Evolutionary conservation across 345 rosid species (phyloP), one percentile per base, ranked within the genome.

Genomic region (Streptanthus diversifolius): DNA sequence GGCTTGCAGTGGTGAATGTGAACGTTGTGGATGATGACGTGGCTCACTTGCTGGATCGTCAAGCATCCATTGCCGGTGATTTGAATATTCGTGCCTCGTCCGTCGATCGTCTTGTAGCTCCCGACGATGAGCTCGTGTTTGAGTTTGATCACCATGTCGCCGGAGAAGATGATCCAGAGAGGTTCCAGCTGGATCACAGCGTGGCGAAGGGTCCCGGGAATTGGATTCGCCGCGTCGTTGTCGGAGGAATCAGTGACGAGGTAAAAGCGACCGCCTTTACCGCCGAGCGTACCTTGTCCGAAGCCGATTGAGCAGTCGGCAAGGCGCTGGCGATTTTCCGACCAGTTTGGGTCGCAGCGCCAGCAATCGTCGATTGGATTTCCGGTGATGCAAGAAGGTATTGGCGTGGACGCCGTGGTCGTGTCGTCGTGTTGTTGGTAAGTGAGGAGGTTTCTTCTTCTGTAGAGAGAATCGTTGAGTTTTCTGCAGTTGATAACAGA

Each of bases 181-280:
- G 99, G 98, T 19, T 84, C 91, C 4, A 64, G 57, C 41, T 95
- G 99, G 70, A 95, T 89, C 32, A 87, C 96, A 24, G 86, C 99
- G 75, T 88, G 81, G 0, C 98, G 95, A 47, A 95, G 92, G 0
- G 98, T 95, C 8, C 99, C 99, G 0, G 98, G 99, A 0, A 77
- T 77, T 0, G 99, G 99, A 81, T 90, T 80, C 0, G 89, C 85
- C 0, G 92, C 75, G 79, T 95, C 81, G 8, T 25, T 25, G 83
- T 95, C 99, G 33, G 99, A 95, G 35, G 98, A 84, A 79, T 95
- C 99, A 1, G 96, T 86, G 3, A 95, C 99, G 18, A 85, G 76
- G 72, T 95, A 95, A 85, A 90, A 83, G 51, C 78, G 85, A 1
- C 99, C 97, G 11, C 88, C 88, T 62, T 79, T 84, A 0, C 99